Conservation (phyloP, 2,329 filamentous ascomycete species). For the Claviceps pusilla region DNA sequence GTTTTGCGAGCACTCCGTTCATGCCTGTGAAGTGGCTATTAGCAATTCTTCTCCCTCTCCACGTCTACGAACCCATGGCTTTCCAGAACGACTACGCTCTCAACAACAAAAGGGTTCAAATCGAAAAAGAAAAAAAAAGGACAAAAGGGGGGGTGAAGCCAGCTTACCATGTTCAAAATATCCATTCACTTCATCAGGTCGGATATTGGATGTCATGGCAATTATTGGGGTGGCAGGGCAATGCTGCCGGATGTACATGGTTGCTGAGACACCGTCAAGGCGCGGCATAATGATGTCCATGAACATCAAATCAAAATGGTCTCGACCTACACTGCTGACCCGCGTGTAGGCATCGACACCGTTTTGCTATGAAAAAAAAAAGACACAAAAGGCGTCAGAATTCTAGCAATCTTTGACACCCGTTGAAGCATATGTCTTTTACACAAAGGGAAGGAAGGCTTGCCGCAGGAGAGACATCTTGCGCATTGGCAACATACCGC, state of each 20-base stretch:
- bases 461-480: not conserved
- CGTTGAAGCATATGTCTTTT: not conserved
- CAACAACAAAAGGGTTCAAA: not conserved
- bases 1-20: conserved; percentile 94
- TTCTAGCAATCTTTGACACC: too few species aligned
- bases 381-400: conserved; percentile 6
- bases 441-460: too few species aligned
- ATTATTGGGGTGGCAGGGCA: conserved; percentile 74
- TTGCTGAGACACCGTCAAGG: conserved; percentile 86
- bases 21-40: conserved; percentile 47
- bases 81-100: not conserved
- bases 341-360: conserved; percentile 85
- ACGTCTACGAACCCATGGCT: not conserved
- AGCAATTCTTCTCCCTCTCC: not conserved
- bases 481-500: conserved; percentile 33
- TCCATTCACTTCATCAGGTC: conserved; percentile 88
- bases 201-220: conserved; percentile 97
- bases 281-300: conserved; percentile 98
- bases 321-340: conserved; percentile 37
- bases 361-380: conserved; percentile 32
- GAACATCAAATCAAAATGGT: conserved; percentile 52
- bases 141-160: not conserved
- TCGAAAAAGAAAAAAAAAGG: not conserved
- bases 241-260: conserved; percentile 80
- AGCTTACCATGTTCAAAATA: conserved; percentile 87